phyloP scores from a whole-genome alignment of 345 rosid species.

The Isatis tinctoria region DNA sequence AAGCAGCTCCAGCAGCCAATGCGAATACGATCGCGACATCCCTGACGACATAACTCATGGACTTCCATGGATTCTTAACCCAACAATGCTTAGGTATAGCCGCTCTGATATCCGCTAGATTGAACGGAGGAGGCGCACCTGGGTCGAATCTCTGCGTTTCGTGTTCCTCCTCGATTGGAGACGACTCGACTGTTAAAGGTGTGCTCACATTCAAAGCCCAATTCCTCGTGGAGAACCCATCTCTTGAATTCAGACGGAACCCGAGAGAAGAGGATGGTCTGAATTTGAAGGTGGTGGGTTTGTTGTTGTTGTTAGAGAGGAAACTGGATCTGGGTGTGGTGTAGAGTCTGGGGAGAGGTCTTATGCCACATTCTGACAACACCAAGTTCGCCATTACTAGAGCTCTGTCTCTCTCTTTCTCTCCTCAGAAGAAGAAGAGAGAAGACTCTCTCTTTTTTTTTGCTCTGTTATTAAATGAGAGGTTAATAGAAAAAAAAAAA shows the following conservation, averaged over 20 bases:
- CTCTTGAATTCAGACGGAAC: conserved; percentile 32
- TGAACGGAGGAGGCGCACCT: conserved; percentile 67
- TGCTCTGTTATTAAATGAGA: conserved; percentile 3
- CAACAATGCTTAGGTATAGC: conserved; percentile 93
- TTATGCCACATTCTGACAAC: conserved; percentile 69
- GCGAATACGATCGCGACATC: conserved; percentile 66
- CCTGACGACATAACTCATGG: conserved; percentile 73
- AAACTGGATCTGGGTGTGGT: conserved; percentile 42
- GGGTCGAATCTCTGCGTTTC: conserved; percentile 40
- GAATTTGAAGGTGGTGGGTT: conserved; percentile 27
- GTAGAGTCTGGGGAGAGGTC: conserved; percentile 54
- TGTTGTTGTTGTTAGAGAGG: conserved; percentile 23
- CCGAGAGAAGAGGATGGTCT: conserved; percentile 20
- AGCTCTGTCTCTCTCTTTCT: conserved; percentile 30
- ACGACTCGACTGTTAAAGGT: conserved; percentile 33
- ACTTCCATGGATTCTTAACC: conserved; percentile 82
- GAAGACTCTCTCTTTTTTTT: neutral
- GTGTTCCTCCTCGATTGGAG: conserved; percentile 22
- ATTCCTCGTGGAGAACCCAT: conserved; percentile 22
- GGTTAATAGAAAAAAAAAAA: neutral
- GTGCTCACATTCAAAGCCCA: conserved; percentile 59
- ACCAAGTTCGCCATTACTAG: conserved; percentile 74
- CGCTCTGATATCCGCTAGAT: conserved; percentile 62
- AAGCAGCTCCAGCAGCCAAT: conserved; percentile 75
- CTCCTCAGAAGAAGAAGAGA: conserved; percentile 8